A percentile compares a stretch with the other conserved stretches of the same genome.
Conservation (phyloP, 495 filamentous ascomycete genomes). For the Aspergillus carlsbadensis region DNA sequence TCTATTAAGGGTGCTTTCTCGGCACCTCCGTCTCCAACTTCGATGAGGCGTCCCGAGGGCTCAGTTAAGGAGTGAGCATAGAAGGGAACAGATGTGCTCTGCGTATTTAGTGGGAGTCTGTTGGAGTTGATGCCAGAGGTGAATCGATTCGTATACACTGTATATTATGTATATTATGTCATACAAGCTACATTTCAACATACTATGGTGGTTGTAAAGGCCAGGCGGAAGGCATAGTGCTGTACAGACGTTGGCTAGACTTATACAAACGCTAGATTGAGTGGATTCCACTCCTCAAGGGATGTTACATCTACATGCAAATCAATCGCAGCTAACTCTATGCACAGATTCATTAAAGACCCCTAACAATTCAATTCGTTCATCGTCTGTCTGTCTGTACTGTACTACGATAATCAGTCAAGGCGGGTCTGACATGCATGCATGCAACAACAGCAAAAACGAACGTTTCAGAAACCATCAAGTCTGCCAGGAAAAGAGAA, state of each 20-base stretch:
- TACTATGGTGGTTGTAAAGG: background rate
- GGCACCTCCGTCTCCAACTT: conserved; percentile 32
- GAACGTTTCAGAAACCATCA: background rate
- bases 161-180: conserved; percentile 12
- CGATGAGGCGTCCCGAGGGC: conserved; percentile 20
- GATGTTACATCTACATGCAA: background rate
- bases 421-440: conserved; percentile 15
- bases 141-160: background rate
- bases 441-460: background rate
- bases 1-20: conserved; percentile 36
- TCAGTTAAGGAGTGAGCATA: background rate
- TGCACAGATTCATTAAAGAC: background rate
- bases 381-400: conserved; percentile 9
- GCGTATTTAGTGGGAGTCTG: background rate
- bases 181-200: background rate
- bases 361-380: conserved; percentile 17
- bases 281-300: too few relatives aligned
- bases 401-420: conserved; percentile 12
- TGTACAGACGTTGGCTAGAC: too few relatives aligned
- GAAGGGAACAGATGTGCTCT: background rate
- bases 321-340: too few relatives aligned
- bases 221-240: too few relatives aligned
- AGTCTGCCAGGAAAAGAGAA: background rate
- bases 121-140: background rate
- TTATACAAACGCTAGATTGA: too few relatives aligned